Base-by-base conservation (phyloP, 2,329 filamentous ascomycete genomes). In the Clonostachys chloroleuca region DNA sequence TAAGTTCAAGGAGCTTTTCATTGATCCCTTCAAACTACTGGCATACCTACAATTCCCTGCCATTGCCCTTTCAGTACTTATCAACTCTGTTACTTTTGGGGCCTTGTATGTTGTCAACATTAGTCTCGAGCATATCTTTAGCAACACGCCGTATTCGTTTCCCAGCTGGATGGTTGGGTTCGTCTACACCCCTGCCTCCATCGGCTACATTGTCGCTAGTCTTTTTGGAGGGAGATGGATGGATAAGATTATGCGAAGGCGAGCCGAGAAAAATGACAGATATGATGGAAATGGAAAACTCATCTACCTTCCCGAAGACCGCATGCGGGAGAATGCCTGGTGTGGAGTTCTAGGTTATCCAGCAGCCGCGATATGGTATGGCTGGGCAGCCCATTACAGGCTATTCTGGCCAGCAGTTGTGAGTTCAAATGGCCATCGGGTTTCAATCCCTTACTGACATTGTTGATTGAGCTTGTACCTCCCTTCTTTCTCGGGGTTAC, bases 271-370 rank as follows among this genome's bases (percentile, higher is more conserved):
- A 52, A 87, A 86, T 0, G 81, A 80, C 12, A 74, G 87, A 20
- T 86, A 84, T 56, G 86, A 89, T 54, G 77, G 75, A 35, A 65
- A 79, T 36, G 88, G 87, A 13, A 78, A 76, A 49, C 70, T 89
- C 17, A 68, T 89, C 10, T 86, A 82, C 58, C 72, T 81, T 3
- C 89, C 89, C 0, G 89, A 94, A 65, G 89, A 95, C 62, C 79
- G 89, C 12, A 88, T 94, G 80, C 75, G 84, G 40, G 86, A 92
- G 60, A 94, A 95, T 59, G 86, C 86, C 4, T 92, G 85, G 85
- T 64, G 92, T 1, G 86, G 85, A 4, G 84, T 84, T 1, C 70
- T 82, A 5, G 55, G 92, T 42, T 92, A 87, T 55, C 89, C 89
- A 0, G 72, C 74, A 0, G 84, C 83, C 0, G 63, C 94, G 50